Evolutionary conservation across 2,329 filamentous ascomycete species (phyloP).

Genomic region (Dothistroma septosporum): DNA sequence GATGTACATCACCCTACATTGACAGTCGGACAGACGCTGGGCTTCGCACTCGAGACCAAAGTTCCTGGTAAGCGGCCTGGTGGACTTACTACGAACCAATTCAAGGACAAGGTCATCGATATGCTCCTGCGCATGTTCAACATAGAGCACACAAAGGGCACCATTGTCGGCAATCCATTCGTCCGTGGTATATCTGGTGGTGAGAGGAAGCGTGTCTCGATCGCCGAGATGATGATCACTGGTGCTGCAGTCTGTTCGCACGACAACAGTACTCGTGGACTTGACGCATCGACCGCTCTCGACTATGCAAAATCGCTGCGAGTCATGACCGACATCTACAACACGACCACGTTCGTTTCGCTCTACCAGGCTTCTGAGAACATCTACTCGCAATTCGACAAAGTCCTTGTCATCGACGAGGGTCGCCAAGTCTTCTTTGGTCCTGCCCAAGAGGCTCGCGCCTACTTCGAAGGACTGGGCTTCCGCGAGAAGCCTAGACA

Average conservation of each 20-base stretch:
- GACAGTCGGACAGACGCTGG: slow-evolving; percentile 81
- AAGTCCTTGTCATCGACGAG: slow-evolving; percentile 74
- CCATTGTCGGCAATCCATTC: slow-evolving; percentile 77
- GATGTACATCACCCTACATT: slow-evolving; percentile 81
- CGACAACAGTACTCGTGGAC: slow-evolving; percentile 47
- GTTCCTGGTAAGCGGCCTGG: slow-evolving; percentile 74
- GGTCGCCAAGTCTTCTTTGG: slow-evolving; percentile 75
- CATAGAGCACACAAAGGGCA: slow-evolving; percentile 81
- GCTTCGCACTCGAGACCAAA: slow-evolving; percentile 80
- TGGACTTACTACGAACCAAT: slow-evolving; percentile 67
- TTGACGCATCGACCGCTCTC: slow-evolving; percentile 48
- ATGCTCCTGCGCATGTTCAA: slow-evolving; percentile 87
- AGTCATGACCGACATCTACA: slow-evolving; percentile 75
- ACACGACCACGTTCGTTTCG: slow-evolving; percentile 78
- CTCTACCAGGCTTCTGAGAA: slow-evolving; percentile 82
- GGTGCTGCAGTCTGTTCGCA: slow-evolving; percentile 38
- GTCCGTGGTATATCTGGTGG: slow-evolving; percentile 64
- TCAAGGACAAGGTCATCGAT: slow-evolving; percentile 70
- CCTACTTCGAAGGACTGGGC: slow-evolving; percentile 73
- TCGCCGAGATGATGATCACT: slow-evolving; percentile 49
- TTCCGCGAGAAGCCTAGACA: slow-evolving; percentile 71
- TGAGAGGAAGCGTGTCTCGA: slow-evolving; percentile 48
- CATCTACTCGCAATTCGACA: slow-evolving; percentile 75
- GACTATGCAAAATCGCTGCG: slow-evolving; percentile 48
- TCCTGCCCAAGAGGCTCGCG: slow-evolving; percentile 60